Base-by-base conservation (phyloP, 352 stramenopile genomes). In the Aphanomyces stellatus region DNA sequence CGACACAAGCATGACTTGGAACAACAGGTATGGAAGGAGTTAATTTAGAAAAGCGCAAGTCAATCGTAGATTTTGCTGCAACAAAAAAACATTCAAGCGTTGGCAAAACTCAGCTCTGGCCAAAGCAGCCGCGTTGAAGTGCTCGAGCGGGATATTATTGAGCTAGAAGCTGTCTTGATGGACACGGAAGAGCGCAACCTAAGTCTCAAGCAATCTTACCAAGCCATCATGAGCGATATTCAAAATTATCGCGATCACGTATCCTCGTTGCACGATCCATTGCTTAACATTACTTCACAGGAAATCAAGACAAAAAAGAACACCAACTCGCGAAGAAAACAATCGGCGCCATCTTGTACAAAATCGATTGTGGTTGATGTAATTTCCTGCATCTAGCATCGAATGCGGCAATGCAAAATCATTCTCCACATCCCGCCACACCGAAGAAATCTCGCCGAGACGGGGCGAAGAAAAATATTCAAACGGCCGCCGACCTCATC, bases 21-120 rank as follows among this genome's bases (percentile, higher is more conserved):
- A 25, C 57, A 65, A 57, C 57, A 65, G 28, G 57, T 53, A 65
- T 28, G 30, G n/a, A n/a, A n/a, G n/a, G n/a, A n/a, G n/a, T n/a
- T n/a, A n/a, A n/a, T n/a, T n/a, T n/a, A n/a, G n/a, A n/a, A n/a
- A n/a, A n/a, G n/a, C n/a, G n/a, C n/a, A n/a, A n/a, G n/a, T n/a
- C n/a, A 8, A 0, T 35, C 11, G 22, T 34, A 65, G 57, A 22
- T 65, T 55, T 28, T 65, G 6, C 3, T 65, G 57, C 57, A 65
- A 65, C 13, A 65, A 31, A 65, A 65, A 34, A 65, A 65, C 27
- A 53, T 30, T 8, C 5, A 42, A 13, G 57, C 57, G 13, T n/a
- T 65, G 31, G 41, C 4, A 6, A 65, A 65, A 33, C 27, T 65
- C 13, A 65, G 40, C 30, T 53, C 57, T 10, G 57, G 57, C 13